Percentiles rank a stretch among this genome's conserved stretches.
phyloP scores from a whole-genome alignment of 176 grass and related monocot genomes.

The Saccharum spontaneum region DNA sequence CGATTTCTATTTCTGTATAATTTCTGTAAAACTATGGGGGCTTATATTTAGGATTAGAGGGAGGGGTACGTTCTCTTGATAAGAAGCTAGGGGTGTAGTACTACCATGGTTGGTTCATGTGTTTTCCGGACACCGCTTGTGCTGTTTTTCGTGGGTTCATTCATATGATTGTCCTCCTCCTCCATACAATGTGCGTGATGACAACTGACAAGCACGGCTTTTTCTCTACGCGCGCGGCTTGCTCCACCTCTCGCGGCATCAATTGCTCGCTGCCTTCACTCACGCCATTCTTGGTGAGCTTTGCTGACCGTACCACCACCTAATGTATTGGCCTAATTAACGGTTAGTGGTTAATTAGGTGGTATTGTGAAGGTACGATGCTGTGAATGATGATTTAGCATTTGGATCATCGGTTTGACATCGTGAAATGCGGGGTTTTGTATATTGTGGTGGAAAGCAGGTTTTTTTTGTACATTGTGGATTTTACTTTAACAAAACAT shows the following conservation, averaged over 20 bases:
- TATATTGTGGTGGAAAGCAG: no score
- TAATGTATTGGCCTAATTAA: background rate
- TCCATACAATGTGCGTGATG: slow-evolving; percentile 35
- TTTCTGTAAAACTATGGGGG: no score
- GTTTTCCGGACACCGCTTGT: background rate
- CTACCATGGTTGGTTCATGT: background rate
- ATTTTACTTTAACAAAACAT: no score
- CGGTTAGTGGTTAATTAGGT: background rate
- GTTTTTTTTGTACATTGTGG: no score
- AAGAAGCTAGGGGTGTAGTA: background rate
- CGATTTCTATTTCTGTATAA: no score
- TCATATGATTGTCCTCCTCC: background rate
- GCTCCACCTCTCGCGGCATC: slow-evolving; percentile 17
- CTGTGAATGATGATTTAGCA: background rate
- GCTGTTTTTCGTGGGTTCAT: background rate
- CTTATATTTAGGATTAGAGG: no score
- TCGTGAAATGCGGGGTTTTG: no score
- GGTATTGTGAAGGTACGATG: background rate
- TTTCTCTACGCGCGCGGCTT: background rate
- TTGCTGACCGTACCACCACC: background rate
- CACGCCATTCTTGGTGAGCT: background rate
- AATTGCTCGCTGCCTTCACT: background rate
- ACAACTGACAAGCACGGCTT: background rate
- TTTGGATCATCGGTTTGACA: no score
- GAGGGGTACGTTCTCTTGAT: no score